Conservation (phyloP, 345 rosid species). For the Populus ilicifolia region DNA sequence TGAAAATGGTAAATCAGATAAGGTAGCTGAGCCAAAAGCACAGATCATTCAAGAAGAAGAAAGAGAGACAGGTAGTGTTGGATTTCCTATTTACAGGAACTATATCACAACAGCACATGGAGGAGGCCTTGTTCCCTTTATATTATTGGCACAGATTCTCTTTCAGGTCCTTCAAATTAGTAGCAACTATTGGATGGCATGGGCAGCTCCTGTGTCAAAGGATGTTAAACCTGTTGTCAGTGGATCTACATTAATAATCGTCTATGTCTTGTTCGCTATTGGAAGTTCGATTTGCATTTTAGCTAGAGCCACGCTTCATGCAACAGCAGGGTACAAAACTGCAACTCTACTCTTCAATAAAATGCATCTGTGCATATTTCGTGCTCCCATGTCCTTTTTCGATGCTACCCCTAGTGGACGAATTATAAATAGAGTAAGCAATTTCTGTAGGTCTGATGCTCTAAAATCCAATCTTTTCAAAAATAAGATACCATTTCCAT, state of each 20-base stretch:
- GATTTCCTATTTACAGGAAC: constrained; percentile 58
- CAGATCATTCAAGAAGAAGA: constrained; percentile 80
- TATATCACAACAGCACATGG: constrained; percentile 63
- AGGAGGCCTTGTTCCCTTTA: constrained; percentile 68
- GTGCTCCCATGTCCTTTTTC: constrained; percentile 76
- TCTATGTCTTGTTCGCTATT: constrained; percentile 49
- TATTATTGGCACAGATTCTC: constrained; percentile 55
- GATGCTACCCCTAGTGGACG: constrained; percentile 85
- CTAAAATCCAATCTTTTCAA: too few relatives aligned
- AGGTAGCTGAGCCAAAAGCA: constrained; percentile 38
- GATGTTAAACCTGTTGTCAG: constrained; percentile 51
- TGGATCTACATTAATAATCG: constrained; percentile 41
- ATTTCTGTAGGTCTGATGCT: not conserved
- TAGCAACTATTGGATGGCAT: constrained; percentile 87
- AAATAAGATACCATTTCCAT: not conserved
- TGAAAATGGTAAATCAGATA: constrained; percentile 36
- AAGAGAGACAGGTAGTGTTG: constrained; percentile 74
- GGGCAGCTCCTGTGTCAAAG: constrained; percentile 64
- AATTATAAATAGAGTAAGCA: constrained; percentile 58
- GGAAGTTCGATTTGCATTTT: constrained; percentile 63
- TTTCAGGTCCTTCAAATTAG: constrained; percentile 71
- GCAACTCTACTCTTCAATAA: constrained; percentile 64
- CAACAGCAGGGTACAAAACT: constrained; percentile 57
- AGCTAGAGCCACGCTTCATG: constrained; percentile 48
- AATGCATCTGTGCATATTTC: constrained; percentile 64